Evolutionary conservation across 139 green algal species (phyloP).

Genomic region (Chlamydomonas schloesseri): DNA sequence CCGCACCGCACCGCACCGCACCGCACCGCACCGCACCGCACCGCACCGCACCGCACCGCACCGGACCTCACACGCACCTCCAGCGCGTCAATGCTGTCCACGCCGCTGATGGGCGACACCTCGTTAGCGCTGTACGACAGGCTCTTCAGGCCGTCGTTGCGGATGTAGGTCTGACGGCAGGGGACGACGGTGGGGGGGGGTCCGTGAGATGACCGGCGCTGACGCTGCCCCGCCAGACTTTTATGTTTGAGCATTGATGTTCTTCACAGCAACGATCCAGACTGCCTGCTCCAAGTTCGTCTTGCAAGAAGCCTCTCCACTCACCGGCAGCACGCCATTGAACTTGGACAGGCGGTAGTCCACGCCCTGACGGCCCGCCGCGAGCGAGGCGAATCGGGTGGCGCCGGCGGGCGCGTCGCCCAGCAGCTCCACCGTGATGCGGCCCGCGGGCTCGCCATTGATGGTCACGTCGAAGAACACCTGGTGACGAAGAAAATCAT

Average conservation of each 20-base stretch:
- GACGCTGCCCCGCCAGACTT: too few species aligned
- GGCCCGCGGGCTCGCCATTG: slow-evolving; percentile 31
- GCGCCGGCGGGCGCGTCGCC: slow-evolving; percentile 1
- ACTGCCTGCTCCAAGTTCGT: too few species aligned
- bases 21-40: too few species aligned
- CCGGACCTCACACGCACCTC: slow-evolving; percentile 20
- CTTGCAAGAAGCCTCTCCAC: too few species aligned
- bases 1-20: too few species aligned
- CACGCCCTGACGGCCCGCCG: neutral
- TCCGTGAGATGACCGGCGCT: neutral
- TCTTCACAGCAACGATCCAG: too few species aligned
- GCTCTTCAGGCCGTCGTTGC: slow-evolving; percentile 49
- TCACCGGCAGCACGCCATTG: slow-evolving; percentile 37
- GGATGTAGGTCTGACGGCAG: slow-evolving; percentile 49
- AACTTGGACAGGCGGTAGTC: slow-evolving; percentile 47
- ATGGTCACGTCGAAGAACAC: slow-evolving; percentile 36
- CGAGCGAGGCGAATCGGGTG: slow-evolving; percentile 20
- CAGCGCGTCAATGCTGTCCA: slow-evolving; percentile 50
- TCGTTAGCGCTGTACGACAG: slow-evolving; percentile 56
- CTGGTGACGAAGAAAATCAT: neutral
- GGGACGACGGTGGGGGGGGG: neutral
- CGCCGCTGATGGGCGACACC: slow-evolving; percentile 43
- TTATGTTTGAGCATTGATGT: too few species aligned
- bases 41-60: too few species aligned
- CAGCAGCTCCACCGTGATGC: slow-evolving; percentile 35